Evolutionary conservation across 352 stramenopile genomes (phyloP).

Genomic region (Pythium periplocum): DNA sequence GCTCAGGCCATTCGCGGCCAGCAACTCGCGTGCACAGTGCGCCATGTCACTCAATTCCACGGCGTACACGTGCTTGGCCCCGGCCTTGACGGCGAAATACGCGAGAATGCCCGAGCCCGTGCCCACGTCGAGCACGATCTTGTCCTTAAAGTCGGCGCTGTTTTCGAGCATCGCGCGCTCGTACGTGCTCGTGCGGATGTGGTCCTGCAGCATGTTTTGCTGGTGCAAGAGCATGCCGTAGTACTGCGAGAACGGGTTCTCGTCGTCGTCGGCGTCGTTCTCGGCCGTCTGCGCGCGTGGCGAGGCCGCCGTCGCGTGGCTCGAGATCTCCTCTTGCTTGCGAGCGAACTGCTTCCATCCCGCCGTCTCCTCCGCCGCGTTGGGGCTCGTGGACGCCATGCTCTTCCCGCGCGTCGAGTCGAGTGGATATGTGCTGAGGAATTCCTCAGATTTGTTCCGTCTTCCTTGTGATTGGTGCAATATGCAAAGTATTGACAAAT

Average conservation of each 20-base stretch:
- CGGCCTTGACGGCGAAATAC: slow-evolving; percentile 97
- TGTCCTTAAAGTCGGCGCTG: slow-evolving; percentile 92
- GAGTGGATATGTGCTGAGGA: too few relatives aligned
- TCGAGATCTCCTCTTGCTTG: slow-evolving; percentile 24
- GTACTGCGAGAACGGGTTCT: slow-evolving; percentile 93
- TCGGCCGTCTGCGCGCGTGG: neutral
- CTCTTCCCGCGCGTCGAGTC: too few relatives aligned
- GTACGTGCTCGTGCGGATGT: slow-evolving; percentile 98
- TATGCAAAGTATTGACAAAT: too few relatives aligned
- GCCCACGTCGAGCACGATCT: slow-evolving; percentile 99
- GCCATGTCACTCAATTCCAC: slow-evolving; percentile 98
- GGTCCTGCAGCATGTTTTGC: slow-evolving; percentile 99
- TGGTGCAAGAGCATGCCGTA: slow-evolving; percentile 97
- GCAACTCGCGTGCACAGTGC: slow-evolving; percentile 91
- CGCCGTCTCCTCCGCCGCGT: slow-evolving; percentile 19
- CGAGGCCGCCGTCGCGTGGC: neutral
- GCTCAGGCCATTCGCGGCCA: slow-evolving; percentile 92
- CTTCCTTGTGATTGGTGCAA: too few relatives aligned
- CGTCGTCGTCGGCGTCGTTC: slow-evolving; percentile 4
- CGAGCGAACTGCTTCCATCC: slow-evolving; percentile 23
- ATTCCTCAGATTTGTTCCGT: too few relatives aligned
- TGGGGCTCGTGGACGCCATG: neutral
- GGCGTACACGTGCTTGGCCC: slow-evolving; percentile 92
- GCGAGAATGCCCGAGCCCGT: slow-evolving; percentile 99
- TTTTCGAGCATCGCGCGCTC: slow-evolving; percentile 97